These are phyloP conservation scores for Penicillium canariense DNA, from an alignment of 495 filamentous ascomycete species.

Conservation along the genomic window DNA sequence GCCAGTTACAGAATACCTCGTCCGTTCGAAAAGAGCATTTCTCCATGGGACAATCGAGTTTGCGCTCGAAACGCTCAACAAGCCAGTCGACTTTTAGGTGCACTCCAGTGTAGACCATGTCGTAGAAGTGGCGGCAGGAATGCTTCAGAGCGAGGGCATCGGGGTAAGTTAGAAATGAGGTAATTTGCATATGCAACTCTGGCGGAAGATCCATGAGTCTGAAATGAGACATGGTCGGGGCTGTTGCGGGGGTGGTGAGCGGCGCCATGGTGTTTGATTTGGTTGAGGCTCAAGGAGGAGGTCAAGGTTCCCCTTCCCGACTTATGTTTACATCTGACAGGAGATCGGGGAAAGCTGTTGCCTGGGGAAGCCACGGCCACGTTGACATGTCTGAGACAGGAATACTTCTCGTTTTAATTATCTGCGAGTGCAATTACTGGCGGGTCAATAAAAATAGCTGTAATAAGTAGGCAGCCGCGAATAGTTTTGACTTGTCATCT, in stretches of 20 bases:
- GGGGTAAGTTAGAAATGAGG: conserved; percentile 72
- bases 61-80: conserved; percentile 52
- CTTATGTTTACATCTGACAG: conserved; percentile 3
- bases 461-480: background rate
- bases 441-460: background rate
- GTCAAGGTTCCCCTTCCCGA: background rate
- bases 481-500: background rate
- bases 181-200: conserved; percentile 71
- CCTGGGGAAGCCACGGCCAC: conserved; percentile 4
- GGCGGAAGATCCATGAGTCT: conserved; percentile 51
- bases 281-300: background rate
- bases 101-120: conserved; percentile 63
- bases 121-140: conserved; percentile 59
- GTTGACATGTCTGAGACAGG: background rate
- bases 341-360: conserved; percentile 7
- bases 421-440: background rate
- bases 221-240: background rate
- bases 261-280: conserved; percentile 3
- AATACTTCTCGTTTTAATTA: background rate
- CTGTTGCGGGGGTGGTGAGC: background rate
- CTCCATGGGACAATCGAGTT: conserved; percentile 49
- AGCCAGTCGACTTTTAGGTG: conserved; percentile 66
- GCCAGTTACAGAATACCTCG: conserved; percentile 42
- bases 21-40: conserved; percentile 48
- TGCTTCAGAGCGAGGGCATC: conserved; percentile 71